A percentile compares a stretch with the other conserved stretches of the same genome.
Evolutionary conservation across 306 rosid genomes (phyloP).

Genomic region (Medicago lupulina): DNA sequence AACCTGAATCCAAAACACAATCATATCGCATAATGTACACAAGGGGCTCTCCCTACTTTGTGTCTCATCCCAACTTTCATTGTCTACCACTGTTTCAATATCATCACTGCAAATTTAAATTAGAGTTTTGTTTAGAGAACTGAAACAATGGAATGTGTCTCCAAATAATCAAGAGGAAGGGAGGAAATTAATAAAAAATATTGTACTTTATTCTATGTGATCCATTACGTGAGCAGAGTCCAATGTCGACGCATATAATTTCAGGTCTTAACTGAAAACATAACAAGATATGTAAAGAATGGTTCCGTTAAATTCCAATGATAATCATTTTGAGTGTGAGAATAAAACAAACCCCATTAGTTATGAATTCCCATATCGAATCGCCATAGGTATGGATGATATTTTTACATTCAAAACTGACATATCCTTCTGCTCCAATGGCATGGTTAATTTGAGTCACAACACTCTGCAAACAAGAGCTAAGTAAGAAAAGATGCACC

Average conservation of each 20-base stretch:
- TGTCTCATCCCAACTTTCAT: slow-evolving; percentile 44
- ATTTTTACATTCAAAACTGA: slow-evolving; percentile 71
- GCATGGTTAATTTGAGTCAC: slow-evolving; percentile 81
- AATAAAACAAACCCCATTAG: slow-evolving; percentile 59
- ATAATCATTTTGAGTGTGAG: slow-evolving; percentile 19
- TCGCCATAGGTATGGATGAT: slow-evolving; percentile 60
- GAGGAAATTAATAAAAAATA: slow-evolving; percentile 14
- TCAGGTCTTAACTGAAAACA: slow-evolving; percentile 61
- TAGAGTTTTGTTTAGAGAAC: slow-evolving; percentile 21
- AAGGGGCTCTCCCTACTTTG: slow-evolving; percentile 47
- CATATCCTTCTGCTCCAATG: slow-evolving; percentile 74
- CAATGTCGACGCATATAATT: slow-evolving; percentile 59
- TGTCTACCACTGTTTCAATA: slow-evolving; percentile 39
- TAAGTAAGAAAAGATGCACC: slow-evolving; percentile 30
- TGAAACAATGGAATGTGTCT: neutral
- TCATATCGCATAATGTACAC: slow-evolving; percentile 42
- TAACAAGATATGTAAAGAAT: slow-evolving; percentile 26
- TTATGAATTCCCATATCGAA: slow-evolving; percentile 65
- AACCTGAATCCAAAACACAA: slow-evolving; percentile 57
- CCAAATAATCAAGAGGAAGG: slow-evolving; percentile 11
- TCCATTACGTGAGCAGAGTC: slow-evolving; percentile 55
- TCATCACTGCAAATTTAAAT: slow-evolving; percentile 34
- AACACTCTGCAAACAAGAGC: slow-evolving; percentile 51
- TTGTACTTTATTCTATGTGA: slow-evolving; percentile 48
- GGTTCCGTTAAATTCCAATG: slow-evolving; percentile 22